Evolutionary conservation across 495 filamentous ascomycete genomes (phyloP).

Genomic region (Talaromyces trachyspermus): DNA sequence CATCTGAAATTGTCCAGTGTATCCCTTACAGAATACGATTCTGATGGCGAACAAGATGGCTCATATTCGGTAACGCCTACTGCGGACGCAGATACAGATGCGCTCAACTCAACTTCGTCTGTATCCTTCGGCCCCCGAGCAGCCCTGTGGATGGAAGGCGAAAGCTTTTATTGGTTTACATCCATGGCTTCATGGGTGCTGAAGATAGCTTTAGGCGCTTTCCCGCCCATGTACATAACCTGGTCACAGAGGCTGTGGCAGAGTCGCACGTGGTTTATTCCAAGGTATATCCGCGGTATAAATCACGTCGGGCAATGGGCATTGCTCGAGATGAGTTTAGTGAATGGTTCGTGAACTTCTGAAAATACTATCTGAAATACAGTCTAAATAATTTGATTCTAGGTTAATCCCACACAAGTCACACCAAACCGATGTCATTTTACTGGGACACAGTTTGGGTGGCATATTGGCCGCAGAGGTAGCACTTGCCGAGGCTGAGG

Average conservation of each 20-base stretch:
- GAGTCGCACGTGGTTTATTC: slow-evolving; percentile 78
- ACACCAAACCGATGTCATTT: slow-evolving; percentile 65
- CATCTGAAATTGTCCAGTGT: background rate
- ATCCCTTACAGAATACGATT: background rate
- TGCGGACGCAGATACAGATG: background rate
- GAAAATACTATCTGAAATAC: background rate
- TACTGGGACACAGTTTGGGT: slow-evolving; percentile 88
- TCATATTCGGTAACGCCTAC: background rate
- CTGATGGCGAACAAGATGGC: no score
- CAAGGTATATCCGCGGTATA: slow-evolving; percentile 88
- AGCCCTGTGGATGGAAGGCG: slow-evolving; percentile 21
- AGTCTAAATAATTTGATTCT: slow-evolving; percentile 9
- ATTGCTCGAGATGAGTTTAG: slow-evolving; percentile 76
- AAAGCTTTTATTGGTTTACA: slow-evolving; percentile 70
- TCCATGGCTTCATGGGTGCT: slow-evolving; percentile 91
- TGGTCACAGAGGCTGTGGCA: slow-evolving; percentile 57
- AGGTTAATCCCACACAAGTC: slow-evolving; percentile 74
- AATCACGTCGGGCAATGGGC: slow-evolving; percentile 66
- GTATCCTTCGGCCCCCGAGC: background rate
- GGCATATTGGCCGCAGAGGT: slow-evolving; percentile 79
- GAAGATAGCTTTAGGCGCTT: slow-evolving; percentile 84
- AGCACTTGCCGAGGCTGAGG: slow-evolving; percentile 47
- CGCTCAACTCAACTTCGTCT: background rate
- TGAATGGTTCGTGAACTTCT: slow-evolving; percentile 48
- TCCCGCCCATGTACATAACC: slow-evolving; percentile 77